Evolutionary conservation across 2,329 filamentous ascomycete species (phyloP).

Genomic region (Leptographium galeiforme): DNA sequence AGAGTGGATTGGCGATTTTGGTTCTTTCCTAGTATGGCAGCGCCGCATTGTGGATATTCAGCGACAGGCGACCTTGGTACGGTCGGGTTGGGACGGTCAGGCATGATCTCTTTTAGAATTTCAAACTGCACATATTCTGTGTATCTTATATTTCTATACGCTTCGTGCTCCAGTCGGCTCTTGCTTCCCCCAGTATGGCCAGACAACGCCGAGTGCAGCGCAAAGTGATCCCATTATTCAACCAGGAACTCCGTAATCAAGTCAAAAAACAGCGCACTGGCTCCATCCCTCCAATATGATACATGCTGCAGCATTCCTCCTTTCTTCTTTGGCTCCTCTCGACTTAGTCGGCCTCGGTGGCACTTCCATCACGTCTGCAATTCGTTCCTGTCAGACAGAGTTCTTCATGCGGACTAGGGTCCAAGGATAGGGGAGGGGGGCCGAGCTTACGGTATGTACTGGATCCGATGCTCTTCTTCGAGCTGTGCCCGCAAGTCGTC

Average conservation of each 20-base stretch:
- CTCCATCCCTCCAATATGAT: not conserved
- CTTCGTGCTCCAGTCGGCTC: not conserved
- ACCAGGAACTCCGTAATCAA: not conserved
- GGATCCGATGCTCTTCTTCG: constrained; percentile 49
- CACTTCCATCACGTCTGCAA: constrained; percentile 40
- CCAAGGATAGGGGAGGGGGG: not conserved
- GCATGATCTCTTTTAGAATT: not conserved
- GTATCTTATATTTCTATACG: not conserved
- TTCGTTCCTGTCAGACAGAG: not conserved
- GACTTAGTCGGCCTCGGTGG: constrained; percentile 29
- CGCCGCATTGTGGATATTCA: not conserved
- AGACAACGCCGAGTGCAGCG: not conserved
- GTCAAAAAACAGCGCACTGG: not conserved
- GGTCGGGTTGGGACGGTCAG: not conserved
- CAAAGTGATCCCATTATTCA: not conserved
- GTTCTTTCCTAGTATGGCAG: constrained; percentile 11
- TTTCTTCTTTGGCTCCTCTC: not conserved
- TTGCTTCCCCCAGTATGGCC: not conserved
- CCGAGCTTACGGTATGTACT: constrained; percentile 47
- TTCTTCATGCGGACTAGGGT: not conserved
- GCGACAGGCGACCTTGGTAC: not conserved
- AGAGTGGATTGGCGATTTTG: not conserved
- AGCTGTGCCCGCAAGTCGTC: constrained; percentile 49
- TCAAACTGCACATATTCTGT: not conserved
- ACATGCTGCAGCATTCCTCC: not conserved